A percentile compares a stretch with the other conserved stretches of the same genome.
These are phyloP conservation scores for Malassezia pachydermatis DNA, from an alignment of 1,284 basidiomycete genomes.

Conservation along the genomic window DNA sequence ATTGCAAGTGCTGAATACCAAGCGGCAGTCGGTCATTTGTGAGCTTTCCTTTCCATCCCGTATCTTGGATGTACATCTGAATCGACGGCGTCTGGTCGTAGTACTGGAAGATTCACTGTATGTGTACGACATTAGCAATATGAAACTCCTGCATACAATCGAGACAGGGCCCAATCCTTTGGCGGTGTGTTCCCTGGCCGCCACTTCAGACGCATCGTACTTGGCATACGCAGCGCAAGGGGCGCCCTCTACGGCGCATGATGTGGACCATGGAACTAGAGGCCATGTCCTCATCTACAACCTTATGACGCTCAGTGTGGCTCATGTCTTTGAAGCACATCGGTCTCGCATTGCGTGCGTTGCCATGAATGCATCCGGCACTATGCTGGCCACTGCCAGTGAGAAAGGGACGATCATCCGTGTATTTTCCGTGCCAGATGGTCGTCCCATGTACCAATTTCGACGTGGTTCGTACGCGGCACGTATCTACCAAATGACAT, in stretches of 20 bases:
- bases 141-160: conserved; percentile 92
- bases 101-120: conserved; percentile 93
- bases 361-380: conserved; percentile 74
- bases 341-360: conserved; percentile 83
- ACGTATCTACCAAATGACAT: conserved; percentile 79
- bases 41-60: conserved; percentile 93
- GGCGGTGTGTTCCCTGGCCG: conserved; percentile 86
- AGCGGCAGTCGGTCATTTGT: conserved; percentile 95
- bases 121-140: conserved; percentile 97
- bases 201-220: conserved; percentile 88
- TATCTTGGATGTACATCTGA: conserved; percentile 89
- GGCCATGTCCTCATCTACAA: conserved; percentile 58
- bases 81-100: conserved; percentile 88
- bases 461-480: conserved; percentile 76
- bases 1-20: conserved; percentile 89
- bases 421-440: conserved; percentile 80
- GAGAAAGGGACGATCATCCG: conserved; percentile 96
- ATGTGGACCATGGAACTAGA: conserved; percentile 51
- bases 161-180: conserved; percentile 92
- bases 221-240: conserved; percentile 79
- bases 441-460: conserved; percentile 91
- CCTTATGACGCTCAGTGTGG: conserved; percentile 75
- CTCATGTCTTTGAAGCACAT: conserved; percentile 94
- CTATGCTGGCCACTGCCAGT: conserved; percentile 81
- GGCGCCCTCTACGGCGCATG: conserved; percentile 35